Percentiles rank a stretch among this genome's conserved stretches.
phyloP scores from a whole-genome alignment of 176 grass and related monocot species.

The Aegilops tauschii region DNA sequence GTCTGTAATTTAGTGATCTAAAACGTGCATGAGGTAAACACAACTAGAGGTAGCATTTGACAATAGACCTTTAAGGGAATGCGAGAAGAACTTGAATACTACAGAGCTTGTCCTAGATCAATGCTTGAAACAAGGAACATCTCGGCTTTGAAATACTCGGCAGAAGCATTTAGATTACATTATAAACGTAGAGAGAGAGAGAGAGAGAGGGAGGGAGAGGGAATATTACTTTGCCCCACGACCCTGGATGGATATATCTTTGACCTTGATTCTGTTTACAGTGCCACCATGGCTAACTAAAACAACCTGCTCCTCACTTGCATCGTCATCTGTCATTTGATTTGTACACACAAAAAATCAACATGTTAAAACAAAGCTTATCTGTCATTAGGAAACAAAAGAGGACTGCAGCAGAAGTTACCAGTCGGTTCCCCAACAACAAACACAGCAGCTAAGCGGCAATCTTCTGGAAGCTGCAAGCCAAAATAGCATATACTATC shows the following conservation, averaged over 20 bases:
- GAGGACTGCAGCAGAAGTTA: slow-evolving; percentile 28
- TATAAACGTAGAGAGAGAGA: too few relatives aligned
- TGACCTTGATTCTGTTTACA: slow-evolving; percentile 90
- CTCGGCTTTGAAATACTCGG: neutral
- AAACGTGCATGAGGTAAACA: neutral
- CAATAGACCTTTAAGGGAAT: neutral
- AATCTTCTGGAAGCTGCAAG: slow-evolving; percentile 68
- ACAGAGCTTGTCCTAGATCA: neutral
- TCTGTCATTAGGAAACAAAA: neutral
- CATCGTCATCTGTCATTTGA: slow-evolving; percentile 63
- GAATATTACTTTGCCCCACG: slow-evolving; percentile 49
- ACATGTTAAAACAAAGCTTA: neutral
- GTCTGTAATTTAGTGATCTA: neutral
- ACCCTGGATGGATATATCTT: slow-evolving; percentile 75
- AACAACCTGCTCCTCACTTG: slow-evolving; percentile 88
- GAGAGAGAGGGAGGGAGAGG: neutral
- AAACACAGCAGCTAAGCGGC: slow-evolving; percentile 80
- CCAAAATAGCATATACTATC: slow-evolving; percentile 18
- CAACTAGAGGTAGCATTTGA: neutral
- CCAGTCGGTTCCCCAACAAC: slow-evolving; percentile 79
- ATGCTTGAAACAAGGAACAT: neutral
- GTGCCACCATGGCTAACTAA: slow-evolving; percentile 92
- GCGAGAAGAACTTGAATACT: neutral
- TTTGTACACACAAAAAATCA: neutral
- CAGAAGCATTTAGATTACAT: neutral